Percentiles rank a stretch among this genome's conserved stretches.
These are phyloP conservation scores for Penicillium crystallinum DNA, from an alignment of 495 filamentous ascomycete species.

Conservation along the genomic window DNA sequence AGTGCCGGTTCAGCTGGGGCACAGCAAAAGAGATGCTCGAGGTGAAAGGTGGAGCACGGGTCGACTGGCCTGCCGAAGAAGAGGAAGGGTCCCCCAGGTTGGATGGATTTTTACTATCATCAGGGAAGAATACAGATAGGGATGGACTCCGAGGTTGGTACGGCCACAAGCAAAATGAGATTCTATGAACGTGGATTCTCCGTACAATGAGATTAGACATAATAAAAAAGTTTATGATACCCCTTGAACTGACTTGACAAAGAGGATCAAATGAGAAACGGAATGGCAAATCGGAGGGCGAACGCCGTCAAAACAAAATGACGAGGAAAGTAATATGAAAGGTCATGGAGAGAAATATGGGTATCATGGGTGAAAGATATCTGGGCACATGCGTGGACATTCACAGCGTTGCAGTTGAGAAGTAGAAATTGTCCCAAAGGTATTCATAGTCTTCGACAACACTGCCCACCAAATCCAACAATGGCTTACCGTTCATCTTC, in stretches of 20 bases:
- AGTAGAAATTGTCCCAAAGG: constrained; percentile 97
- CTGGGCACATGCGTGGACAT: neutral
- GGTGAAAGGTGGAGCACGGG: constrained; percentile 53
- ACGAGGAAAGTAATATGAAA: neutral
- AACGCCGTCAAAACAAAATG: constrained; percentile 7
- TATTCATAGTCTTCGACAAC: constrained; percentile 95
- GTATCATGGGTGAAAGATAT: constrained; percentile 21
- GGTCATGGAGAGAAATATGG: constrained; percentile 12
- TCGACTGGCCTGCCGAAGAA: constrained; percentile 80
- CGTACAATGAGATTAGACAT: constrained; percentile 10
- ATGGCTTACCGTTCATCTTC: constrained; percentile 66
- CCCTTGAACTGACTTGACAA: constrained; percentile 6
- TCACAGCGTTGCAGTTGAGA: constrained; percentile 66
- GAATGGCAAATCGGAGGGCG: neutral
- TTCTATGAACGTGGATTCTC: constrained; percentile 17
- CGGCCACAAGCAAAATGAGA: constrained; percentile 32
- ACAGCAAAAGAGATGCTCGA: constrained; percentile 93
- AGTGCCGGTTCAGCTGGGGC: constrained; percentile 92
- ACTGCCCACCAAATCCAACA: constrained; percentile 73
- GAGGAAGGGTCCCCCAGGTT: constrained; percentile 59
- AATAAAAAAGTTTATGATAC: constrained; percentile 26
- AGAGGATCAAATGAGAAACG: constrained; percentile 7
- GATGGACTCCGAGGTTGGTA: constrained; percentile 40
- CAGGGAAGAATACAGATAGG: constrained; percentile 21
- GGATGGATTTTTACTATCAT: constrained; percentile 63